Base-by-base conservation (phyloP, 2,329 filamentous ascomycete species). In the Claviceps sp. region DNA sequence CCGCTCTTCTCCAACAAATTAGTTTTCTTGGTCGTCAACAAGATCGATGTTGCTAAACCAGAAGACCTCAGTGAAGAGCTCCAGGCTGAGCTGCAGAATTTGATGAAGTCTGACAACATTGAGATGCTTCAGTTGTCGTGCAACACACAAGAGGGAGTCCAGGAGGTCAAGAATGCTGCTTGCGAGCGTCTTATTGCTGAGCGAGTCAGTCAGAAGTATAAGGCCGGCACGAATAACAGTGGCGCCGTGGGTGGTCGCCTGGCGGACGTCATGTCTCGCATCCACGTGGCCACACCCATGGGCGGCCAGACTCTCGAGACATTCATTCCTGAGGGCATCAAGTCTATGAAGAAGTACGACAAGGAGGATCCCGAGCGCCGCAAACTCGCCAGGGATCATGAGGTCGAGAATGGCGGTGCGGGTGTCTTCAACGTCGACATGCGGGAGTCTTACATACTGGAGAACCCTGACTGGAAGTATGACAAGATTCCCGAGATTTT, bases 1-100 rank as follows among this genome's bases (percentile, higher is more conserved):
- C 93, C 93, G 37, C 77, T 98, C 22, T 98, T 98, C 67, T 84
- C 89, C 51, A 96, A 97, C 75, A 97, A 97, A 74, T 79, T 97
- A 48, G 91, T 97, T 45, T 97, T 95, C 67, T 79, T 98, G 53
- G 88, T 97, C 53, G 79, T 97, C 71, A 98, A 98, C 83, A 98
- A 98, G 78, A 96, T 96, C 60, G 93, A 98, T 68, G 81, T 97
- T 54, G 81, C 85, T 65, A 81, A 83, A 54, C 89, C 90, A 1
- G 88, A 95, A 63, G 89, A 97, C 64, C 73, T 98, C 40, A 86
- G 93, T 57, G 72, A 81, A 6, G 86, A 87, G 60, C 82, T 84
- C 24, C 85, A 91, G 65, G 79, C 82, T 52, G 79, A 91, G 63
- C 73, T 98, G 43, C 81, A 95, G 64, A 73, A 79, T 26, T 79